Conservation (phyloP, 1,284 basidiomycete species). For the Cryptococcus maquisensis region DNA sequence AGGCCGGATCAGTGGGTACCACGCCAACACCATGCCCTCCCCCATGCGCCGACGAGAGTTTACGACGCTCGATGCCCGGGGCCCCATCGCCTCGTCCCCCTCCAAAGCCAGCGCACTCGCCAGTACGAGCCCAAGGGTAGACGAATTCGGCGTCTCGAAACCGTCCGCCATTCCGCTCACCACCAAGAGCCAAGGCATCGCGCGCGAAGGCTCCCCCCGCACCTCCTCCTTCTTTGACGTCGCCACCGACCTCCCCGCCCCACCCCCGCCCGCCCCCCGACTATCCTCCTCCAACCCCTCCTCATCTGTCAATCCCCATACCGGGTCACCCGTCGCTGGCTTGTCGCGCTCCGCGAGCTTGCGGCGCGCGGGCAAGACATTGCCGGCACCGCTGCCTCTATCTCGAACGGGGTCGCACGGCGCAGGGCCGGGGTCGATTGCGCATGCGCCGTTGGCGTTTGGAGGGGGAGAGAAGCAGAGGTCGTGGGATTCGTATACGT, state of each 20-base stretch:
- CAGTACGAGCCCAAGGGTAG: background rate
- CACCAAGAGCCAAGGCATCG: background rate
- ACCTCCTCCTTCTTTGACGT: conserved; percentile 45
- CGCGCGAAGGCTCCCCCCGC: conserved; percentile 11
- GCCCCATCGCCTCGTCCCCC: background rate
- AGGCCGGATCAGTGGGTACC: background rate
- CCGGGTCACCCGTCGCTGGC: conserved; percentile 13
- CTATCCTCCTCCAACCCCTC: conserved; percentile 8
- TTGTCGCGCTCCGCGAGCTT: conserved; percentile 38
- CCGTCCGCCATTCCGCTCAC: background rate
- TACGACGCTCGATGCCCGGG: background rate
- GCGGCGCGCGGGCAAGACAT: conserved; percentile 7
- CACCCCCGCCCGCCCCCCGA: conserved; percentile 28
- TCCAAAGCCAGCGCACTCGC: background rate
- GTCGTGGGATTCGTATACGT: background rate
- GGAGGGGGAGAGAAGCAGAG: background rate
- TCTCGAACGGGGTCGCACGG: background rate
- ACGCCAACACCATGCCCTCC: conserved; percentile 6
- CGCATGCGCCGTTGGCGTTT: background rate
- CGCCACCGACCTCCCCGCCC: conserved; percentile 18
- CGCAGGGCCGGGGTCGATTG: background rate
- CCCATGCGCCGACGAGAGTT: conserved; percentile 1
- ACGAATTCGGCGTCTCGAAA: conserved; percentile 13
- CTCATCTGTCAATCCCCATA: background rate
- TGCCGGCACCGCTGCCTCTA: conserved; percentile 12